Evolutionary conservation across 345 rosid genomes (phyloP).

Genomic region (Physaria fendleri): DNA sequence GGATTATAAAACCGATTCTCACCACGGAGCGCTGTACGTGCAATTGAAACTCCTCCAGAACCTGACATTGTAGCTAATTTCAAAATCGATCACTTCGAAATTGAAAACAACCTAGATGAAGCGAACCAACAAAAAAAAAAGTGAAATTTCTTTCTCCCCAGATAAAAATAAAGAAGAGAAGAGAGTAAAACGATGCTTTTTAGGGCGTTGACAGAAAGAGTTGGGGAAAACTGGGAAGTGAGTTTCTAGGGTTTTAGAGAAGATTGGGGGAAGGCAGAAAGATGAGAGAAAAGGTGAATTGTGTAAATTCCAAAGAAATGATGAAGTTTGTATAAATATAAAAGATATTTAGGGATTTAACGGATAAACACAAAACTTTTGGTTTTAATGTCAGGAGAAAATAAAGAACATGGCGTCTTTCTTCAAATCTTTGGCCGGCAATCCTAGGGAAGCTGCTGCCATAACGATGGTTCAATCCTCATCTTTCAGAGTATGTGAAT

Average conservation of each 20-base stretch:
- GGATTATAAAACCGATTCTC: slow-evolving; percentile 49
- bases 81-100: slow-evolving; percentile 1
- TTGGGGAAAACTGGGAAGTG: background rate
- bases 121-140: background rate
- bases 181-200: background rate
- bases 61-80: slow-evolving; percentile 34
- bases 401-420: slow-evolving; percentile 33
- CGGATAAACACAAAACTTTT: slow-evolving; percentile 4
- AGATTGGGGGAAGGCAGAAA: slow-evolving; percentile 25
- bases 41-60: slow-evolving; percentile 38
- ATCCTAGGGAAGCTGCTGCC: slow-evolving; percentile 48
- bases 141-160: background rate
- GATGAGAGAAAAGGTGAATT: slow-evolving; percentile 6
- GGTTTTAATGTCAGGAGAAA: slow-evolving; percentile 7
- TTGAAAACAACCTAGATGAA: background rate
- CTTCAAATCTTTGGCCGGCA: slow-evolving; percentile 50
- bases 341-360: background rate
- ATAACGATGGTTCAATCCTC: slow-evolving; percentile 62
- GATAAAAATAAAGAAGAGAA: background rate
- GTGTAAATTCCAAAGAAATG: background rate
- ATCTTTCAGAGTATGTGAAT: slow-evolving; percentile 44
- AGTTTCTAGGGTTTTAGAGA: slow-evolving; percentile 37
- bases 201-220: background rate
- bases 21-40: slow-evolving; percentile 33
- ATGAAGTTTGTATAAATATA: background rate